These are phyloP conservation scores for Yarrowia sp. DNA, from an alignment of 805 yeast species.

Conservation along the genomic window DNA sequence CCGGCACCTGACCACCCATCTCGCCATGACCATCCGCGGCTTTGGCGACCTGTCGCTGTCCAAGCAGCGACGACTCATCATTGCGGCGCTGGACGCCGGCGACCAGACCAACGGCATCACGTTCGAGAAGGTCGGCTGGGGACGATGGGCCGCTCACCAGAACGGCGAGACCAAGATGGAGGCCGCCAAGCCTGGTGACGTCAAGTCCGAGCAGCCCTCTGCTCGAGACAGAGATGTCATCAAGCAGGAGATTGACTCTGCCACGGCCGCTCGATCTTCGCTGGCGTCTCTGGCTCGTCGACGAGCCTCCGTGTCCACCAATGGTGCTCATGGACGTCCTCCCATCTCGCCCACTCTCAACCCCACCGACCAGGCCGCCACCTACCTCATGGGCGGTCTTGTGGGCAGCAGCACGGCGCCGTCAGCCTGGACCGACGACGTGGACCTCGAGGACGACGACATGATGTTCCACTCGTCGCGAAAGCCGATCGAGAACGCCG, in stretches of 20 bases:
- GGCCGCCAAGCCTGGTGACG: not conserved
- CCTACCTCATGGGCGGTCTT: conserved; percentile 30
- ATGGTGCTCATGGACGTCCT: conserved; percentile 30
- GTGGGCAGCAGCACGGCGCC: conserved; percentile 4
- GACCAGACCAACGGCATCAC: conserved; percentile 51
- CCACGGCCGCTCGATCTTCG: conserved; percentile 3
- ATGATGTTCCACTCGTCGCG: conserved; percentile 37
- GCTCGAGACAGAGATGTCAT: conserved; percentile 6
- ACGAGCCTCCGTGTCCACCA: conserved; percentile 30
- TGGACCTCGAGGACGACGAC: conserved; percentile 38
- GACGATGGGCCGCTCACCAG: conserved; percentile 83
- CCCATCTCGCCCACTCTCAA: conserved; percentile 40
- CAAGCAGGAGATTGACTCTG: conserved; percentile 2
- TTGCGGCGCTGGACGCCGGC: conserved; percentile 74
- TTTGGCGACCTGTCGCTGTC: conserved; percentile 79
- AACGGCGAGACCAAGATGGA: conserved; percentile 29
- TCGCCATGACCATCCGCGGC: conserved; percentile 70
- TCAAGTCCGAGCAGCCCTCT: not conserved
- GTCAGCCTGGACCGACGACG: conserved; percentile 36
- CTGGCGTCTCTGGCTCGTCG: conserved; percentile 11
- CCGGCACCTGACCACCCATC: conserved; percentile 78
- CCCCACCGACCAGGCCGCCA: conserved; percentile 37
- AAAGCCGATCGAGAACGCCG: conserved; percentile 27
- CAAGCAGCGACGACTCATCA: conserved; percentile 84
- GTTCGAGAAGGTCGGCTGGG: conserved; percentile 96